Evolutionary conservation across 2,329 filamentous ascomycete genomes (phyloP), one percentile per base, ranked within the genome.

Genomic region (Mariannaea sp.): DNA sequence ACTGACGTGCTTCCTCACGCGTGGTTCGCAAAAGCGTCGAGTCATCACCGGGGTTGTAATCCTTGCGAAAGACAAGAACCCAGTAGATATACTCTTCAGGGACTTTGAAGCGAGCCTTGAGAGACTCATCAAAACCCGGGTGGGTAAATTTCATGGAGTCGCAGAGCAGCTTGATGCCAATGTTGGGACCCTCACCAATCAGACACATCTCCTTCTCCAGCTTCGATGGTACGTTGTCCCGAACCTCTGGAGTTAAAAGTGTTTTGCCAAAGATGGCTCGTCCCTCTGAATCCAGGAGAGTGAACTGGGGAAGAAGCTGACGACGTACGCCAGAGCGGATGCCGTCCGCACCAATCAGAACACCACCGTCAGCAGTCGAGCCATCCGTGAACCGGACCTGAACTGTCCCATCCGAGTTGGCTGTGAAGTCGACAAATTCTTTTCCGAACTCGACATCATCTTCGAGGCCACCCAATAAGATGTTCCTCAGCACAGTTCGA

Each of bases 291-390:
- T 57, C 48, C 2, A 43, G 45, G 14, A 60, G 27, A 9, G 26
- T 40, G 14, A 56, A 46, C 1, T 55, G 40, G 1, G 59, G 59
- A 3, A 62, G 54, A 19, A 57, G 55, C 33, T 58, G 55, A 19
- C 47, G 43, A 8, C 59, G 53, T 3, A 54, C 46, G 1, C 41
- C 36, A 7, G 59, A 62, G 14, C 39, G 46, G 7, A 51, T 56
- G 10, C 59, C 59, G 26, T 62, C 59, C 4, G 59, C 58, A 5
- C 57, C 59, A 8, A 62, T 55, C 5, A 62, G 52, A 10, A 60
- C 33, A 4, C 33, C 30, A 13, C 46, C 27, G 44, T 41, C 27
- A 9, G 22, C 59, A 2, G 12, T 19, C 14, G 49, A 52, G 6
- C 57, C 59, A 30, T 62, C 59, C 4, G 39, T 36, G 27, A 62